phyloP scores from a whole-genome alignment of 139 green algal genomes.

The Asterochloris erici region DNA sequence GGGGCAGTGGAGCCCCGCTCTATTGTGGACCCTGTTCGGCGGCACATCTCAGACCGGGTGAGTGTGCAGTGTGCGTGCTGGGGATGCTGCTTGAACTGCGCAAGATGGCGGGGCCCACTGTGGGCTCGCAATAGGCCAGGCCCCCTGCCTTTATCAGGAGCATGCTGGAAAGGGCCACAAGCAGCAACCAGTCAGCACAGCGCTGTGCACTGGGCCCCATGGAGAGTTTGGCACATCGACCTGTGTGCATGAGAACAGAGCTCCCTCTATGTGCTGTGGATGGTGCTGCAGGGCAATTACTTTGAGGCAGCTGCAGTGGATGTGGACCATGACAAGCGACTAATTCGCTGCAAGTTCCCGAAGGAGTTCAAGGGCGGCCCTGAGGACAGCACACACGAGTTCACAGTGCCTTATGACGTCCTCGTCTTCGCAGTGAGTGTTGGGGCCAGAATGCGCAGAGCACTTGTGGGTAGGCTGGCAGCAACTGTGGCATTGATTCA shows the following conservation, averaged over 20 bases:
- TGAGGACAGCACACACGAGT: conserved; percentile 19
- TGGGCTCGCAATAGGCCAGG: too few species aligned
- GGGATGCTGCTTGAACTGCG: background rate
- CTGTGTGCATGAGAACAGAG: background rate
- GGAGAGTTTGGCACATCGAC: too few species aligned
- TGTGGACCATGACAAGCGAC: conserved; percentile 66
- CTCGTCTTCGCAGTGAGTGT: conserved; percentile 58
- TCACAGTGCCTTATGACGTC: conserved; percentile 62
- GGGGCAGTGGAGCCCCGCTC: conserved; percentile 23
- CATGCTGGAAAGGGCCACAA: too few species aligned
- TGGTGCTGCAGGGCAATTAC: conserved; percentile 46
- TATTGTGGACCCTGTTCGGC: conserved; percentile 39
- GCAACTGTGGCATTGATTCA: background rate
- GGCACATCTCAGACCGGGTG: conserved; percentile 14
- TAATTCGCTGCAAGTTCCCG: conserved; percentile 38
- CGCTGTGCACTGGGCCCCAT: too few species aligned
- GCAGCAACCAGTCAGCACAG: too few species aligned
- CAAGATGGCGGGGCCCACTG: too few species aligned
- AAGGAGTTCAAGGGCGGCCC: conserved; percentile 12
- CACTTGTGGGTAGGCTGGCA: background rate
- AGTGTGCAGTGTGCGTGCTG: background rate
- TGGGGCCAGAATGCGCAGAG: background rate
- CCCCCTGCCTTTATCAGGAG: too few species aligned
- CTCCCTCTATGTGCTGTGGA: background rate
- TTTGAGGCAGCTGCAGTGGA: conserved; percentile 73